Percentiles rank a stretch among this genome's conserved stretches.
These are phyloP conservation scores for Calocera viscosa DNA, from an alignment of 768 basidiomycete genomes.

Conservation along the genomic window DNA sequence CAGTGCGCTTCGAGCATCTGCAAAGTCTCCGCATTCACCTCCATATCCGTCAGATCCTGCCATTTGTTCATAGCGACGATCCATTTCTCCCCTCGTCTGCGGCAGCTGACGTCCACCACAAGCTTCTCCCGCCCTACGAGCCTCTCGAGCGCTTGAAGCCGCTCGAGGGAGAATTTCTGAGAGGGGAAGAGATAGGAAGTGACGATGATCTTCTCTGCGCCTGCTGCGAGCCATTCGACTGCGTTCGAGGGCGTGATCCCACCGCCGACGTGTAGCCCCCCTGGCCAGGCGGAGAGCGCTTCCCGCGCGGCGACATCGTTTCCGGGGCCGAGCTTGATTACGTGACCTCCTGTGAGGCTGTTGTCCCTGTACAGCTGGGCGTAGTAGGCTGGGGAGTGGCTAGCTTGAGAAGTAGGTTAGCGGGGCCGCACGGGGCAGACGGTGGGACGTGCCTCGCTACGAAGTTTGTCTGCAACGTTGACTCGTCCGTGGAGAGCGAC, in stretches of 20 bases:
- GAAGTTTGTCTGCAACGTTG: conserved; percentile 71
- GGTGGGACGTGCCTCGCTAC: conserved; percentile 63
- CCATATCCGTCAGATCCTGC: conserved; percentile 92
- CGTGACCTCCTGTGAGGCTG: conserved; percentile 72
- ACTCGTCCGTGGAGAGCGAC: conserved; percentile 55
- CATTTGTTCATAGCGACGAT: conserved; percentile 97
- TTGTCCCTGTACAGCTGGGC: conserved; percentile 62
- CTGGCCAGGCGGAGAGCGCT: conserved; percentile 74
- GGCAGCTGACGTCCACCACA: conserved; percentile 93
- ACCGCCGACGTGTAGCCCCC: conserved; percentile 87
- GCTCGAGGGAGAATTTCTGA: conserved; percentile 62
- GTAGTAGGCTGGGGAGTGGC: conserved; percentile 67
- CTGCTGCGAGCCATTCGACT: conserved; percentile 66
- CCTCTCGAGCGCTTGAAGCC: conserved; percentile 49
- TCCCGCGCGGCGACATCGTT: conserved; percentile 83
- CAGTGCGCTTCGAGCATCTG: conserved; percentile 12
- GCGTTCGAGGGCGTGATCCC: conserved; percentile 79
- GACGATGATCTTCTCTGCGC: conserved; percentile 97
- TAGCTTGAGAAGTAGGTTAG: conserved; percentile 23
- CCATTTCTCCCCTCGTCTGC: conserved; percentile 65
- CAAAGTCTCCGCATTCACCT: conserved; percentile 60
- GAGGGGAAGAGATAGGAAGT: conserved; percentile 88
- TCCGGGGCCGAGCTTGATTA: conserved; percentile 86
- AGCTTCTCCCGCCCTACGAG: conserved; percentile 71
- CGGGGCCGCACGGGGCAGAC: background rate